These are phyloP conservation scores for Nosema bombycis DNA, from an alignment of 371 early-diverging fungal genomes.

Conservation along the genomic window DNA sequence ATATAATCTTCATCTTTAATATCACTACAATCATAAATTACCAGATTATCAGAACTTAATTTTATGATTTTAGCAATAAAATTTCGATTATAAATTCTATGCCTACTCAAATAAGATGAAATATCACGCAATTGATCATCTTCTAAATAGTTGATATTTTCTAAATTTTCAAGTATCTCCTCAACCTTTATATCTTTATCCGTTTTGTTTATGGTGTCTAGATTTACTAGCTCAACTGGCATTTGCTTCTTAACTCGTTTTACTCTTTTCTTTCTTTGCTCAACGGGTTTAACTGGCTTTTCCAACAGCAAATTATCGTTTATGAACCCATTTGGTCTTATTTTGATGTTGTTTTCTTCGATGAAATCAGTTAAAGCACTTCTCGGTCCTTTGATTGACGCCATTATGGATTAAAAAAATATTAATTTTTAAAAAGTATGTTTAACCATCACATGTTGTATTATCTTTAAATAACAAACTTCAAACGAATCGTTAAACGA, in stretches of 20 bases:
- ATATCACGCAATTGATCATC: constrained; percentile 12
- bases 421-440: neutral
- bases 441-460: neutral
- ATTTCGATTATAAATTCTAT: constrained; percentile 22
- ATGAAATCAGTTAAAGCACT: constrained; percentile 53
- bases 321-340: too few species aligned
- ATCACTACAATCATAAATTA: constrained; percentile 46
- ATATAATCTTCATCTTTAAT: constrained; percentile 34
- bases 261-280: neutral
- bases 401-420: constrained; percentile 7
- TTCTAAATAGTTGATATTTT: neutral
- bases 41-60: constrained; percentile 10
- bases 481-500: neutral
- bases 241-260: constrained; percentile 18
- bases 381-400: constrained; percentile 48
- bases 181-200: neutral
- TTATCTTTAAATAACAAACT: neutral
- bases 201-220: neutral
- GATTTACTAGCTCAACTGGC: constrained; percentile 18
- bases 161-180: constrained; percentile 16
- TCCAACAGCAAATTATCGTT: too few species aligned
- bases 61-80: constrained; percentile 27
- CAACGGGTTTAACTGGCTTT: neutral
- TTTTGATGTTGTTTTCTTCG: constrained; percentile 41
- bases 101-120: constrained; percentile 26